Conservation (phyloP, 1,284 basidiomycete genomes). For the Cutaneotrichosporon cavernicola region DNA sequence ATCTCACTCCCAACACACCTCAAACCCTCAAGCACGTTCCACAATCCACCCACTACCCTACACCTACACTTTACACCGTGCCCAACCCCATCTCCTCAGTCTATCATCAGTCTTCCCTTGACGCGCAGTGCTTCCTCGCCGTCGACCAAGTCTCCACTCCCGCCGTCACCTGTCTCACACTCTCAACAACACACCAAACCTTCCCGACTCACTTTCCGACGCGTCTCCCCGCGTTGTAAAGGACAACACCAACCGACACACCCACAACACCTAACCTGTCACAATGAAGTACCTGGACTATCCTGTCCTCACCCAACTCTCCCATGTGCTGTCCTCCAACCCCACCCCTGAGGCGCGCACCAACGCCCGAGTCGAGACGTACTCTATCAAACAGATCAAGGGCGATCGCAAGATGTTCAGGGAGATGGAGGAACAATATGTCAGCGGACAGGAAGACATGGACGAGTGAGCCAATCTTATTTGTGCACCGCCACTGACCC, state of each 20-base stretch:
- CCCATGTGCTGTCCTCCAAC: conserved; percentile 67
- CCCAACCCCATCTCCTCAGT: neutral
- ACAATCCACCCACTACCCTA: neutral
- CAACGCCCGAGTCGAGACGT: conserved; percentile 91
- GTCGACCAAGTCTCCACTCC: neutral
- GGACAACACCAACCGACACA: neutral
- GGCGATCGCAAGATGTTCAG: conserved; percentile 97
- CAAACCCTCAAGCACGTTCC: neutral
- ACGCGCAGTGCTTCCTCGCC: neutral
- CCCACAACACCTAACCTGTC: conserved; percentile 17
- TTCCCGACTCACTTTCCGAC: neutral
- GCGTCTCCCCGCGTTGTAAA: neutral
- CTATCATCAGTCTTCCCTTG: neutral
- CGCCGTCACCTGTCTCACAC: neutral
- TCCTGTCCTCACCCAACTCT: conserved; percentile 73
- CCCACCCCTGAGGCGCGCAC: conserved; percentile 84
- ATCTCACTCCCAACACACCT: neutral
- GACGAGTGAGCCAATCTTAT: conserved; percentile 46
- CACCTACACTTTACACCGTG: neutral
- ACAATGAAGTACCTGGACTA: conserved; percentile 88
- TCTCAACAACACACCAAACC: neutral
- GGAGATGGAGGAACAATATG: conserved; percentile 80
- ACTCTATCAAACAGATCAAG: conserved; percentile 95
- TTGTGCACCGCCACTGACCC: neutral
- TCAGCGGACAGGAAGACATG: conserved; percentile 49